These are phyloP conservation scores for Strigomonas culicis DNA, from an alignment of 208 protist genomes.

Conservation along the genomic window DNA sequence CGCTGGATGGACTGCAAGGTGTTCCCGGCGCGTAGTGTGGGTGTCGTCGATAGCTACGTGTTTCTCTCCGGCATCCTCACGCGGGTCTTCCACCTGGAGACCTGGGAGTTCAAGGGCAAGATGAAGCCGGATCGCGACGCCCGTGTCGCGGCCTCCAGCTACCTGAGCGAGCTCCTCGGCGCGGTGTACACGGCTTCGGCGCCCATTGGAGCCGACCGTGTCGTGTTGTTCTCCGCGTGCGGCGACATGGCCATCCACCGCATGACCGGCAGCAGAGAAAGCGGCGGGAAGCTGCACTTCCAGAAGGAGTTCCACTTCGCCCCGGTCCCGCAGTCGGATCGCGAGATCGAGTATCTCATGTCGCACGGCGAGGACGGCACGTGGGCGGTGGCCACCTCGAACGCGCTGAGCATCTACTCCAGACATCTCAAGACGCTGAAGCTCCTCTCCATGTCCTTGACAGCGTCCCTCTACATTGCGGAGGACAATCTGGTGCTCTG, in stretches of 20 bases:
- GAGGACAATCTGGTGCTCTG: background rate
- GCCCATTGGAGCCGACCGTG: background rate
- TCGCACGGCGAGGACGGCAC: background rate
- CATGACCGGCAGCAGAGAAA: background rate
- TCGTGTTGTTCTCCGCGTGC: slow-evolving; percentile 28
- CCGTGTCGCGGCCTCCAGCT: slow-evolving; percentile 11
- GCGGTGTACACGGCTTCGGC: slow-evolving; percentile 22
- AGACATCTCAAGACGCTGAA: background rate
- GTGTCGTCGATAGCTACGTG: slow-evolving; percentile 26
- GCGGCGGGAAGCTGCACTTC: slow-evolving; percentile 7
- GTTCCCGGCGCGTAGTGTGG: slow-evolving; percentile 31
- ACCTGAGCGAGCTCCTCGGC: slow-evolving; percentile 14
- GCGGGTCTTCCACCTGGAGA: slow-evolving; percentile 53
- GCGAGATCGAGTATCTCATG: background rate
- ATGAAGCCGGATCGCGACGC: slow-evolving; percentile 23
- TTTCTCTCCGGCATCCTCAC: slow-evolving; percentile 52
- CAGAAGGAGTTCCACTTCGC: slow-evolving; percentile 13
- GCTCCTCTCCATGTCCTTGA: background rate
- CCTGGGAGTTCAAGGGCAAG: slow-evolving; percentile 80
- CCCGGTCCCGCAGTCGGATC: background rate
- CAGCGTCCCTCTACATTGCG: background rate
- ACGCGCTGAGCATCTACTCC: background rate
- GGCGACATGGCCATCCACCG: slow-evolving; percentile 11
- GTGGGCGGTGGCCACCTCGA: background rate
- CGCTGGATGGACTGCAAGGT: slow-evolving; percentile 91